Evolutionary conservation across 1,139 yeast genomes (phyloP), one percentile per base, ranked within the genome.

Genomic region (Debaryomyces sp.): DNA sequence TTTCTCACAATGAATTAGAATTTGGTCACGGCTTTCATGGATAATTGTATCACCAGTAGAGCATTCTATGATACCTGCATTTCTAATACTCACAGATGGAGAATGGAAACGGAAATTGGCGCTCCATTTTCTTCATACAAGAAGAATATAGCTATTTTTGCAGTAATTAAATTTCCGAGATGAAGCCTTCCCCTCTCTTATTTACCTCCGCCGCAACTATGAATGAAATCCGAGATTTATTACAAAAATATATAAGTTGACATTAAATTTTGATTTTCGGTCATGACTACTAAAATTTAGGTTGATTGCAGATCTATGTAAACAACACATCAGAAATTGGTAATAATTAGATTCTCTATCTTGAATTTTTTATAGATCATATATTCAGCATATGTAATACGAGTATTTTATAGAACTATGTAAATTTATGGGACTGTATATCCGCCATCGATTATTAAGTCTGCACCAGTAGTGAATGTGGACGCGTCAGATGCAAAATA

Each of bases 401-500:
- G 23, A 33, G 12, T 33, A 6, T 10, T n/a, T 13, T 12, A 15
- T 15, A 15, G 2, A 8, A 33, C 3, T 33, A 17, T 15, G 17
- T 8, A 3, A 34, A 13, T 6, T 50, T 64, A 71, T 56, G 77
- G 76, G 38, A 73, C 75, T 51, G 70, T 60, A 75, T 88, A 89
- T 44, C 96, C 97, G 58, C 97, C 97, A 62, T 89, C 97, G 48
- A 89, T 96, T 55, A 87, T 74, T 57, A 89, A 70, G 67, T 89
- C 90, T 60, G 87, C 82, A 56, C 96, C 97, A n/a, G 95, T 89
- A 48, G 95, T 82, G 70, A 85, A 89, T 18, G 90, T 81, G 36
- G 90, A 78, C 21, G 95, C 96, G 62, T 88, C 85, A 7, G 91
- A 82, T 33, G 95, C 89, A 64, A 89, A 75, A 70, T 88, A 90